Base-by-base conservation (phyloP, 2,329 filamentous ascomycete genomes). In the Colletotrichum limetticola region DNA sequence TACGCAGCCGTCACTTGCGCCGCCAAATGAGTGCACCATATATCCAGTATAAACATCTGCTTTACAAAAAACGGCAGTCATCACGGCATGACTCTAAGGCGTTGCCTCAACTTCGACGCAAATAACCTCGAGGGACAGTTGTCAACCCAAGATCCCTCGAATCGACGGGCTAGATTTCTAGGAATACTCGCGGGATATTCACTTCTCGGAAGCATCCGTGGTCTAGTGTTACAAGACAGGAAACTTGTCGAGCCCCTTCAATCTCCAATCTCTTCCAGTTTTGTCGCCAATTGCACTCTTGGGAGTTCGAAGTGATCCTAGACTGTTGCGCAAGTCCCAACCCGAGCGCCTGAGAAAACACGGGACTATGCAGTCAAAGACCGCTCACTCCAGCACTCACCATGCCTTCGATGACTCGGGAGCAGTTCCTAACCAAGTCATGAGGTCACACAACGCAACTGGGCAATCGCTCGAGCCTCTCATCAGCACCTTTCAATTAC, bases 311-410 rank as follows among this genome's bases (percentile, higher is more conserved):
- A 19, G 66, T 64, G 42, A 19, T 67, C 30, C 58, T 66, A 28
- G 42, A 60, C 59, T 59, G 24, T 52, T 56, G 32, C 11, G 26
- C 46, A 58, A 14, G 56, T 53, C 58, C 53, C 32, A 49, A 72
- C 52, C 67, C 49, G 62, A 63, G 71, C 71, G 61, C 57, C 46
- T 72, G 62, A 30, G 58, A 35, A 72, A 67, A 74, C 35, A 63
- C 62, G 62, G 71, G 66, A 71, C 61, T 49, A 53, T 53, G 22
- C 57, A 26, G 61, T 28, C 62, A 37, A 49, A 62, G 66, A 56
- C 60, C 32, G 30, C 59, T 55, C 28, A 52, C 52, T 61, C 28
- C 66, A 62, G 66, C 61, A 55, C 42, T 46, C 59, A 72, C 70
- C 37, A 19, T 28, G 42, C 68, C 35, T 46, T 42, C 53, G 12